phyloP scores from a whole-genome alignment of 805 yeast species.

The Maudiozyma barnettii region DNA sequence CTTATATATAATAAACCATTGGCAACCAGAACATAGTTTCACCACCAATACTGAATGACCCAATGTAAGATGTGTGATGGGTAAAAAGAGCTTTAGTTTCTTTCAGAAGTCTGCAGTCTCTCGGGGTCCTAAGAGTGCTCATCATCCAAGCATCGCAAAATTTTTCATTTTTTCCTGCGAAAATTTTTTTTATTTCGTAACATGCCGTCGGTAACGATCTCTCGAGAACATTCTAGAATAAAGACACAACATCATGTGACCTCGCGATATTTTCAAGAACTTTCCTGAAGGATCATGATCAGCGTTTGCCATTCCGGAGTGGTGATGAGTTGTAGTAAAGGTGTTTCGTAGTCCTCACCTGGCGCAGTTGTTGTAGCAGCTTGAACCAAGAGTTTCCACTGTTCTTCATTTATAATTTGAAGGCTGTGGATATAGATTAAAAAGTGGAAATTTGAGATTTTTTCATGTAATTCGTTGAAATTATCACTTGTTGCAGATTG shows the following conservation, averaged over 20 bases:
- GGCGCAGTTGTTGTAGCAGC: slow-evolving; percentile 32
- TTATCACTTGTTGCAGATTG: slow-evolving; percentile 22
- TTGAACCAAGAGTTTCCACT: slow-evolving; percentile 39
- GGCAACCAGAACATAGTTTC: background rate
- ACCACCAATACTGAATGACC: background rate
- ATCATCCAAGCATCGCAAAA: background rate
- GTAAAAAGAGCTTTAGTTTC: background rate
- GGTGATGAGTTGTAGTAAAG: slow-evolving; percentile 36
- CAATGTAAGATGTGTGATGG: background rate
- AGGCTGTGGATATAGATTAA: slow-evolving; percentile 47
- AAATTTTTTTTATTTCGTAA: background rate
- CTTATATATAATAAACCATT: too few species aligned
- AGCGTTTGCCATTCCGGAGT: slow-evolving; percentile 79
- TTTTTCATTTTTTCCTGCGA: background rate
- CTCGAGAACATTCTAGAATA: background rate
- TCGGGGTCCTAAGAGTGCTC: background rate
- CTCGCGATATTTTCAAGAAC: slow-evolving; percentile 5
- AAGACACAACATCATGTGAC: background rate
- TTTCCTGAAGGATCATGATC: slow-evolving; percentile 40
- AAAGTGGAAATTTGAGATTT: slow-evolving; percentile 67
- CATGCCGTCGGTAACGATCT: background rate
- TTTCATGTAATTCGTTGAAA: slow-evolving; percentile 27
- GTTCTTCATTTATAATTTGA: slow-evolving; percentile 49
- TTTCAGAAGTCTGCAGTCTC: background rate
- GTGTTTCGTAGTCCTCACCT: slow-evolving; percentile 36